phyloP scores from a whole-genome alignment of 2,329 filamentous ascomycete species.

The Fusarium mexicanum region DNA sequence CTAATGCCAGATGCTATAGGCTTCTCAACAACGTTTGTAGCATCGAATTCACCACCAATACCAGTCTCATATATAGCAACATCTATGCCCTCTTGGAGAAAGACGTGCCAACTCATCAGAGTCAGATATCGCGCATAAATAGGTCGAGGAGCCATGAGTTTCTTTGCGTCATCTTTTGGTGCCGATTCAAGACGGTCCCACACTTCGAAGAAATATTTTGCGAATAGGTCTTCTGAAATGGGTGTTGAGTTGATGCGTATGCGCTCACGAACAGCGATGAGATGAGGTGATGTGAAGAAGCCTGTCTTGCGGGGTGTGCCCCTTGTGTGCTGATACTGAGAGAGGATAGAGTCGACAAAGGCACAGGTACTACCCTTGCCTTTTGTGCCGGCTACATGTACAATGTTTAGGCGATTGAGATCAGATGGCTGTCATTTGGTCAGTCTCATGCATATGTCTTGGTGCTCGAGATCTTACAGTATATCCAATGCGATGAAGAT shows the following conservation, averaged over 20 bases:
- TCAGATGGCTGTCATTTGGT: constrained; percentile 51
- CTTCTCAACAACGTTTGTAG: constrained; percentile 71
- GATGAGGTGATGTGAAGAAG: constrained; percentile 75
- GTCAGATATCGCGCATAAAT: constrained; percentile 71
- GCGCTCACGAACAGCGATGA: constrained; percentile 73
- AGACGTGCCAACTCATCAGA: constrained; percentile 73
- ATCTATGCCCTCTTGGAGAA: constrained; percentile 70
- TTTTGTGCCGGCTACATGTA: constrained; percentile 81
- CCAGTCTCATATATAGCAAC: constrained; percentile 73
- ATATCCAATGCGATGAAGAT: constrained; percentile 82
- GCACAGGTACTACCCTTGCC: constrained; percentile 80
- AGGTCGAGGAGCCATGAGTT: constrained; percentile 56
- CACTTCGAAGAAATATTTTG: constrained; percentile 74
- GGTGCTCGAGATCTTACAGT: constrained; percentile 53
- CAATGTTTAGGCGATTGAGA: constrained; percentile 69
- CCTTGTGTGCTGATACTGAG: constrained; percentile 54
- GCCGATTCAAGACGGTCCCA: constrained; percentile 65
- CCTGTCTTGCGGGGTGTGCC: constrained; percentile 60
- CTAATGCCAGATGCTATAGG: constrained; percentile 70
- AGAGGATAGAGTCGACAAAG: constrained; percentile 71
- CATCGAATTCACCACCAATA: constrained; percentile 74
- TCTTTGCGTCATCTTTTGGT: constrained; percentile 45
- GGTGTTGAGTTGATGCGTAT: constrained; percentile 70
- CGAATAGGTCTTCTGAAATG: constrained; percentile 67
- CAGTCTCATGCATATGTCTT: neutral